Conservation (phyloP, 2,329 filamentous ascomycete genomes). For the Penicillium sp. region DNA sequence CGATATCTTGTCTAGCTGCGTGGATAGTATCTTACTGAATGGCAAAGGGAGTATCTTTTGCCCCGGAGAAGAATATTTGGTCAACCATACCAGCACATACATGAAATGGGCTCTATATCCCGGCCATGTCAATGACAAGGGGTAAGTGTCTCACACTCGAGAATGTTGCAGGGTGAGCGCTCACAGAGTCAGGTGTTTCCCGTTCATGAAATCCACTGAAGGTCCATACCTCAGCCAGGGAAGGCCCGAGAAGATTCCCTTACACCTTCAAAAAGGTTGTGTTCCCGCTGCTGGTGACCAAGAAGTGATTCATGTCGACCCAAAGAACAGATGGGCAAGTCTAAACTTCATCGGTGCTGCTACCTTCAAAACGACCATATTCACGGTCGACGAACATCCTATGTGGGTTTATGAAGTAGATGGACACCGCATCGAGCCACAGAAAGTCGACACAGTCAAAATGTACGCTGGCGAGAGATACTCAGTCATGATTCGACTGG, state of each 20-base stretch:
- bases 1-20: conserved; percentile 14
- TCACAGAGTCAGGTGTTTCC: conserved; percentile 15
- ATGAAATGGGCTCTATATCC: background rate
- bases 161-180: background rate
- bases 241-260: conserved; percentile 23
- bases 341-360: conserved; percentile 60
- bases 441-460: conserved; percentile 33
- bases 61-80: conserved; percentile 21
- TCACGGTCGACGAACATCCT: conserved; percentile 45
- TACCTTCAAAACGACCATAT: conserved; percentile 54
- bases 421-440: conserved; percentile 43
- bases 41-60: conserved; percentile 27
- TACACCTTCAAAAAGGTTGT: conserved; percentile 45
- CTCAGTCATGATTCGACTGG: conserved; percentile 38
- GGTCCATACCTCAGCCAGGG: conserved; percentile 4
- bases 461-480: conserved; percentile 40
- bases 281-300: conserved; percentile 49
- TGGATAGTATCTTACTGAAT: conserved; percentile 28
- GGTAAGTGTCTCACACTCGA: conserved; percentile 10
- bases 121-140: conserved; percentile 24
- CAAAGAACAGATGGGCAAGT: conserved; percentile 53
- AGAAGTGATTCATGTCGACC: conserved; percentile 50
- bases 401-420: conserved; percentile 46
- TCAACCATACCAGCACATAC: conserved; percentile 10
- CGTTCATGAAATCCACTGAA: conserved; percentile 13